Base-by-base conservation (phyloP, 441 rosid species). In the Gossypium davidsonii region DNA sequence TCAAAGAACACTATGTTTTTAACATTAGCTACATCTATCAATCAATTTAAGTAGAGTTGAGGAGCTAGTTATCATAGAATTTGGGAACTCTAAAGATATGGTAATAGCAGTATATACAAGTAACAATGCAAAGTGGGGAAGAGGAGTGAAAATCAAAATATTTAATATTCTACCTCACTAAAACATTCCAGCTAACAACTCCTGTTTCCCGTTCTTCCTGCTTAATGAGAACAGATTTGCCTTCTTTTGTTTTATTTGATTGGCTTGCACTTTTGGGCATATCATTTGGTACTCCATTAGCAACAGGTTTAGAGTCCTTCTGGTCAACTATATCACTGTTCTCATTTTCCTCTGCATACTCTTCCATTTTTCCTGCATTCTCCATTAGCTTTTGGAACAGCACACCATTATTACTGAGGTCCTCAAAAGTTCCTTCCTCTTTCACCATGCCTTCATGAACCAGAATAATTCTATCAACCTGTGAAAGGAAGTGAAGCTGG, bases 351-450 rank as follows among this genome's bases (percentile, higher is more conserved):
- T 88, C 94, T 17, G 56, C 85, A 82, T 86, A 84, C 9, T 90
- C 98, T 83, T 92, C 99, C 89, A 94, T 89, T 84, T 94, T 94
- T 37, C 98, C 98, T 12, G 98, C 98, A 86, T 94, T 92, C 86
- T 94, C 97, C 97, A 94, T 92, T 34, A 94, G 89, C 83, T 86
- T 91, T 82, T 87, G 91, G 84, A 94, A 94, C 73, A 94, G 65
- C 39, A 74, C 62, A 31, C 97, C 99, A 68, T 72, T 90, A 46
- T 77, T 79, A 39, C 93, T 92, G 63, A 94, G 85, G 60, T 92
- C 88, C 83, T 92, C 97, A 80, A 91, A 94, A 75, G 97, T 90
- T 79, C 99, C 99, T 72, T 90, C 96, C 79, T 91, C 99, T 85
- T 89, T 89, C 66, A 94, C 83, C 74, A 57, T 81, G 75, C 99